These are phyloP conservation scores for Tephrocybe rancida DNA, from an alignment of 768 basidiomycete species.

Conservation along the genomic window DNA sequence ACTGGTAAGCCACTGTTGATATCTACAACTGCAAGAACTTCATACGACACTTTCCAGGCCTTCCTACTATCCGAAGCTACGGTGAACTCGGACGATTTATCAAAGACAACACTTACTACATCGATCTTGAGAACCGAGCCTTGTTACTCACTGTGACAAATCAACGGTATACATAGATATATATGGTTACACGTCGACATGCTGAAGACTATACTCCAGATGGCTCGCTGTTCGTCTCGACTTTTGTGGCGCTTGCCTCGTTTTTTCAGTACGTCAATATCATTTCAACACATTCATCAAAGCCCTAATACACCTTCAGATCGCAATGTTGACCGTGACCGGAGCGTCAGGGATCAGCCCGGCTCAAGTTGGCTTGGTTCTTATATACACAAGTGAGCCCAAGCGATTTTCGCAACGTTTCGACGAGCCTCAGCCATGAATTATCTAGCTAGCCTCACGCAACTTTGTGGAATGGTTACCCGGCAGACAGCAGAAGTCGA, in stretches of 20 bases:
- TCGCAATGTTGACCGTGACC: slow-evolving; percentile 65
- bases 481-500: slow-evolving; percentile 69
- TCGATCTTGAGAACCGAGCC: slow-evolving; percentile 77
- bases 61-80: slow-evolving; percentile 75
- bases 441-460: slow-evolving; percentile 47
- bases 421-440: slow-evolving; percentile 1
- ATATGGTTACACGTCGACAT: not conserved
- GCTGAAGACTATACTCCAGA: slow-evolving; percentile 24
- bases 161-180: slow-evolving; percentile 45
- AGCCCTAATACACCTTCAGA: slow-evolving; percentile 31
- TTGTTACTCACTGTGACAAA: slow-evolving; percentile 67
- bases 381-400: slow-evolving; percentile 61
- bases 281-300: not conserved
- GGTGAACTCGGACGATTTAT: slow-evolving; percentile 65
- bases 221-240: slow-evolving; percentile 78
- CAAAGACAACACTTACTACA: slow-evolving; percentile 61
- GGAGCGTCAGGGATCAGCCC: slow-evolving; percentile 60
- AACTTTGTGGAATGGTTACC: slow-evolving; percentile 55
- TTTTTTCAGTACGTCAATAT: slow-evolving; percentile 46
- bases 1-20: slow-evolving; percentile 37
- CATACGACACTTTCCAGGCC: slow-evolving; percentile 6
- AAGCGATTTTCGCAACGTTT: not conserved
- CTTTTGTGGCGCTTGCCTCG: slow-evolving; percentile 61
- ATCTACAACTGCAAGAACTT: too few species aligned
- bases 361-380: slow-evolving; percentile 69